phyloP scores from a whole-genome alignment of 805 yeast genomes.

The Naumovozyma castellii region DNA sequence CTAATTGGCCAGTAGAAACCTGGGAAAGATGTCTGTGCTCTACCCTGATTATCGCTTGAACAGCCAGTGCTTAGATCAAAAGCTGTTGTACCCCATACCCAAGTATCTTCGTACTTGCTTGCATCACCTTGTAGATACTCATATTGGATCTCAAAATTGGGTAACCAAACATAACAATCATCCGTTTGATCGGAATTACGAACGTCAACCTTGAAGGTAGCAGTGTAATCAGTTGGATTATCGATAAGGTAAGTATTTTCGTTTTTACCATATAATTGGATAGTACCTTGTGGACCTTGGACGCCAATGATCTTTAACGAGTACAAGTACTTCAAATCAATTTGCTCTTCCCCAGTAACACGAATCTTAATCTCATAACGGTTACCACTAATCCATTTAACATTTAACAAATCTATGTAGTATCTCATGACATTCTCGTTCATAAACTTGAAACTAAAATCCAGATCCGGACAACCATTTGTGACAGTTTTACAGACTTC shows the following conservation, averaged over 20 bases:
- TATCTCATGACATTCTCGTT: constrained; percentile 7
- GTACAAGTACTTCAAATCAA: constrained; percentile 11
- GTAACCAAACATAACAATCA: constrained; percentile 12
- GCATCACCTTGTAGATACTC: constrained; percentile 11
- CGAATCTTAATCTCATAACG: constrained; percentile 14
- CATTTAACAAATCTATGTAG: constrained; percentile 9
- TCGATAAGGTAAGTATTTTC: constrained; percentile 8
- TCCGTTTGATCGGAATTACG: constrained; percentile 6
- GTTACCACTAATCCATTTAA: constrained; percentile 6
- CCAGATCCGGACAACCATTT: constrained; percentile 8
- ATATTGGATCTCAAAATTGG: constrained; percentile 14
- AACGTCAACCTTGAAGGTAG: constrained; percentile 10
- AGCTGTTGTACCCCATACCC: constrained; percentile 12
- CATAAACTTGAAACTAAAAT: constrained; percentile 4
- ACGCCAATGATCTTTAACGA: constrained; percentile 12
- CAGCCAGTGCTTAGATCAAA: constrained; percentile 17
- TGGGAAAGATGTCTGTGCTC: constrained; percentile 14
- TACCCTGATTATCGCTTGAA: constrained; percentile 9
- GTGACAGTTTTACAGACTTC: neutral
- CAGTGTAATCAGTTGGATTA: constrained; percentile 17
- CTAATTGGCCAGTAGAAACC: constrained; percentile 12
- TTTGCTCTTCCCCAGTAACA: constrained; percentile 10
- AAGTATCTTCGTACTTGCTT: constrained; percentile 3
- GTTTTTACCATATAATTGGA: constrained; percentile 12
- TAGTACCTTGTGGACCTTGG: constrained; percentile 10